Percentiles rank a stretch among this genome's conserved stretches.
These are phyloP conservation scores for Phylloporus sp. DNA, from an alignment of 768 basidiomycete species.

Conservation along the genomic window DNA sequence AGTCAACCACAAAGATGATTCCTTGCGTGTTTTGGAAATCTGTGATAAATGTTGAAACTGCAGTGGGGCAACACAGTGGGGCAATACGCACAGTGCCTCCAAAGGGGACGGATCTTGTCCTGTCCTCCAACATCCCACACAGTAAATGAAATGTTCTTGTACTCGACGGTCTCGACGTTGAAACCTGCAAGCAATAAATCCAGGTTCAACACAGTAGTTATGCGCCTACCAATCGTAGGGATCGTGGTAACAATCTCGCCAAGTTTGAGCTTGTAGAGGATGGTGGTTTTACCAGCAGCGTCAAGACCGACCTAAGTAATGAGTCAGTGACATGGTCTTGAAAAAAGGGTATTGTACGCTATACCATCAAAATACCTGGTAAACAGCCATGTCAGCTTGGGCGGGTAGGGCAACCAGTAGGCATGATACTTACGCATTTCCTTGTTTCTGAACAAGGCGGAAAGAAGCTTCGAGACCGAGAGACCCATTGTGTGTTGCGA, in stretches of 20 bases:
- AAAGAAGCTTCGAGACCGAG: conserved; percentile 69
- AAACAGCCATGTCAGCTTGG: conserved; percentile 24
- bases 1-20: conserved; percentile 99
- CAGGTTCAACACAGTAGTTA: conserved; percentile 1
- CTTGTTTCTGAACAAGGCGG: conserved; percentile 93
- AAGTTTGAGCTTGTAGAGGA: conserved; percentile 98
- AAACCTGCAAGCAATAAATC: conserved; percentile 62
- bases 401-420: conserved; percentile 14
- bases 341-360: conserved; percentile 20
- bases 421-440: conserved; percentile 86
- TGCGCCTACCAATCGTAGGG: conserved; percentile 90
- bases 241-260: conserved; percentile 99
- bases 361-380: conserved; percentile 94
- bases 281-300: conserved; percentile 98
- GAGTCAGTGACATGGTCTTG: conserved; percentile 9
- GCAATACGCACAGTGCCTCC: conserved; percentile 92
- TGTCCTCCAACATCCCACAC: conserved; percentile 99
- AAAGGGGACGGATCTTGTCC: conserved; percentile 99
- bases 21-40: conserved; percentile 99
- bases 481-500: conserved; percentile 65
- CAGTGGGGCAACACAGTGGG: conserved; percentile 3
- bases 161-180: conserved; percentile 99
- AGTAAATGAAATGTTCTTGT: conserved; percentile 99
- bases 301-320: conserved; percentile 87
- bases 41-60: conserved; percentile 32